Evolutionary conservation across 805 yeast genomes (phyloP).

Genomic region (Sugiyamaella floridensis): DNA sequence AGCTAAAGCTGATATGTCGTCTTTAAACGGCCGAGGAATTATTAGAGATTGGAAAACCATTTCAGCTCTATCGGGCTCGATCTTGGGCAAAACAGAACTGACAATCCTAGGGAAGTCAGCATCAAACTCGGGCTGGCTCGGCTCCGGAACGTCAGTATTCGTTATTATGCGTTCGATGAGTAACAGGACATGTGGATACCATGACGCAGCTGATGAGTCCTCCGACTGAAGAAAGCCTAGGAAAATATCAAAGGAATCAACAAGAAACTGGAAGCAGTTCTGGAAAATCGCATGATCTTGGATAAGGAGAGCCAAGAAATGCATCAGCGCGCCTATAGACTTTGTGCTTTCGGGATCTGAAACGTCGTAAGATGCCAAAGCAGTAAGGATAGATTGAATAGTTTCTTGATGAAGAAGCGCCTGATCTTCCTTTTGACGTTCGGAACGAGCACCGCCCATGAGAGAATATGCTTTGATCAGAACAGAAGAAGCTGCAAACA

Average conservation of each 20-base stretch:
- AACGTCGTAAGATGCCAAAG: slow-evolving; percentile 9
- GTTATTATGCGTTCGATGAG: slow-evolving; percentile 51
- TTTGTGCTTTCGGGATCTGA: slow-evolving; percentile 4
- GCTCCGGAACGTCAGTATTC: slow-evolving; percentile 43
- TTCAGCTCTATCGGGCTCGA: slow-evolving; percentile 21
- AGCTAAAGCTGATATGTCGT: slow-evolving; percentile 44
- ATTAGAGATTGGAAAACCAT: slow-evolving; percentile 41
- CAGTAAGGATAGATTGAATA: slow-evolving; percentile 8
- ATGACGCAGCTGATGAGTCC: slow-evolving; percentile 30
- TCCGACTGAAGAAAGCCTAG: slow-evolving; percentile 11
- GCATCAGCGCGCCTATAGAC: slow-evolving; percentile 15
- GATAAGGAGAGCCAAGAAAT: slow-evolving; percentile 23
- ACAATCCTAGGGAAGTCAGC: slow-evolving; percentile 10
- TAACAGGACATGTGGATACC: slow-evolving; percentile 54
- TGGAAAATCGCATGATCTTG: slow-evolving; percentile 17
- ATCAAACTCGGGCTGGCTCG: slow-evolving; percentile 31
- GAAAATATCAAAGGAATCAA: slow-evolving; percentile 14
- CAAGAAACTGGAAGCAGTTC: slow-evolving; percentile 13
- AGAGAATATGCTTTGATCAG: slow-evolving; percentile 14
- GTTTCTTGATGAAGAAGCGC: slow-evolving; percentile 12
- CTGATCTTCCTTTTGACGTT: slow-evolving; percentile 10
- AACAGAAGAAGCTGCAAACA: slow-evolving; percentile 17
- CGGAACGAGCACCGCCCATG: slow-evolving; percentile 8
- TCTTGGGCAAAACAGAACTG: slow-evolving; percentile 18
- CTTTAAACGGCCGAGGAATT: slow-evolving; percentile 35